Percentiles rank a stretch among this genome's conserved stretches.
Conservation (phyloP, 345 rosid genomes). For the Linum trigynum region DNA sequence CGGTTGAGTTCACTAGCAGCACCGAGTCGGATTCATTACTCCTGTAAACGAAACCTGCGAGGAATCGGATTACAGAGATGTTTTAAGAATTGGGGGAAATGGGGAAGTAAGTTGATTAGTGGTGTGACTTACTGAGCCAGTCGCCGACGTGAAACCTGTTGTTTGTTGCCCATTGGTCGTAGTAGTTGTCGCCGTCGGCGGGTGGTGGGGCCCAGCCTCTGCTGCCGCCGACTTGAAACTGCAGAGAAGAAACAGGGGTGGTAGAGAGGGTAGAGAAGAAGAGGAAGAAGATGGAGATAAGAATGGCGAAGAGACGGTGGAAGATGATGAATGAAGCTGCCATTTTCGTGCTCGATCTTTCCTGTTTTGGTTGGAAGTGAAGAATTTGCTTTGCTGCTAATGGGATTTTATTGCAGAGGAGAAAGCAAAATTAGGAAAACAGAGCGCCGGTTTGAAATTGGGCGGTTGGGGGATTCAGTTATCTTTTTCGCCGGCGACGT, state of each 20-base stretch:
- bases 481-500: slow-evolving; percentile 33
- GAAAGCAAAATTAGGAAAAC: slow-evolving; percentile 82
- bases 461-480: slow-evolving; percentile 56
- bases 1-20: slow-evolving; percentile 19
- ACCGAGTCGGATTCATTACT: slow-evolving; percentile 21
- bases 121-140: slow-evolving; percentile 21
- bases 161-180: slow-evolving; percentile 22
- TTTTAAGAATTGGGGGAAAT: neutral
- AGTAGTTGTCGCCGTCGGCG: neutral
- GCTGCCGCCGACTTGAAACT: slow-evolving; percentile 28
- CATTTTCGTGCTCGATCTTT: no score
- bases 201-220: slow-evolving; percentile 21
- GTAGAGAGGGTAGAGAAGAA: no score
- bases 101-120: neutral
- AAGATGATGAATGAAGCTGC: no score
- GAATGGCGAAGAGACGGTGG: no score
- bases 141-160: slow-evolving; percentile 29
- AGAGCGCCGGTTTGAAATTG: no score
- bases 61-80: neutral
- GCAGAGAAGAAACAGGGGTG: neutral
- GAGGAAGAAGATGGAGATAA: no score
- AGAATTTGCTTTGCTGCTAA: no score
- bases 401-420: slow-evolving; percentile 14
- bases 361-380: no score
- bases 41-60: slow-evolving; percentile 19